A percentile compares a stretch with the other conserved stretches of the same genome.
These are phyloP conservation scores for Arthrobotrys sinensis DNA, from an alignment of 2,329 filamentous ascomycete species.

Conservation along the genomic window DNA sequence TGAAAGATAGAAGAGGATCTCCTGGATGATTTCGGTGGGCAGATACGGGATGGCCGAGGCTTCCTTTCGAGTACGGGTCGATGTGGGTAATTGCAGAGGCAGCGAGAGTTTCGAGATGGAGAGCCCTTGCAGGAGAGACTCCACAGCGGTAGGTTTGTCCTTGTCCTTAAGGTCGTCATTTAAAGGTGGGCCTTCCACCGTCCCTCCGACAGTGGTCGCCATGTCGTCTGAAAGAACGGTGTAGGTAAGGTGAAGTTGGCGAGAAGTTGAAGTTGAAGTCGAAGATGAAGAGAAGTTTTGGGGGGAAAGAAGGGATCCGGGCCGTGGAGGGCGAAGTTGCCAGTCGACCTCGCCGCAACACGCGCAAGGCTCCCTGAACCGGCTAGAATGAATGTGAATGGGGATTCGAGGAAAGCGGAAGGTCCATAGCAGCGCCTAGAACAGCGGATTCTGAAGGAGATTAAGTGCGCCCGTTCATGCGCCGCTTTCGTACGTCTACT, in stretches of 20 bases:
- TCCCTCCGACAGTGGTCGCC: slow-evolving; percentile 30
- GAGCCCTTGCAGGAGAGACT: slow-evolving; percentile 50
- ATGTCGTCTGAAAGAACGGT: slow-evolving; percentile 24
- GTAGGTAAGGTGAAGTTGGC: background rate
- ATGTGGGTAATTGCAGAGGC: background rate
- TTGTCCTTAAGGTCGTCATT: slow-evolving; percentile 34
- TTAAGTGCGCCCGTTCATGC: slow-evolving; percentile 28
- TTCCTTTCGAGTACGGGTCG: slow-evolving; percentile 29
- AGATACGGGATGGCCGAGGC: slow-evolving; percentile 43
- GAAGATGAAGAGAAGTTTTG: slow-evolving; percentile 4
- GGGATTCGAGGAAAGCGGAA: slow-evolving; percentile 11
- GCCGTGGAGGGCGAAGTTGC: background rate
- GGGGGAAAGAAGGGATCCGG: background rate
- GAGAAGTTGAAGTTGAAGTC: background rate
- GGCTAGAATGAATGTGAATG: background rate
- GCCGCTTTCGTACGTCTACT: background rate
- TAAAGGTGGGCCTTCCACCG: slow-evolving; percentile 18
- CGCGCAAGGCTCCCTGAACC: slow-evolving; percentile 2
- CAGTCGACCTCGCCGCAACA: slow-evolving; percentile 20
- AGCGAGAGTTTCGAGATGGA: slow-evolving; percentile 25
- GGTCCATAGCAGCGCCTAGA: slow-evolving; percentile 6
- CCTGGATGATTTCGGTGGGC: slow-evolving; percentile 62
- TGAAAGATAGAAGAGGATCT: slow-evolving; percentile 61
- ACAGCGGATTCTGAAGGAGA: slow-evolving; percentile 27
- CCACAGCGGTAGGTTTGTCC: slow-evolving; percentile 27